phyloP scores from a whole-genome alignment of 148 eudicot genomes.

The Euryodendron excelsum region DNA sequence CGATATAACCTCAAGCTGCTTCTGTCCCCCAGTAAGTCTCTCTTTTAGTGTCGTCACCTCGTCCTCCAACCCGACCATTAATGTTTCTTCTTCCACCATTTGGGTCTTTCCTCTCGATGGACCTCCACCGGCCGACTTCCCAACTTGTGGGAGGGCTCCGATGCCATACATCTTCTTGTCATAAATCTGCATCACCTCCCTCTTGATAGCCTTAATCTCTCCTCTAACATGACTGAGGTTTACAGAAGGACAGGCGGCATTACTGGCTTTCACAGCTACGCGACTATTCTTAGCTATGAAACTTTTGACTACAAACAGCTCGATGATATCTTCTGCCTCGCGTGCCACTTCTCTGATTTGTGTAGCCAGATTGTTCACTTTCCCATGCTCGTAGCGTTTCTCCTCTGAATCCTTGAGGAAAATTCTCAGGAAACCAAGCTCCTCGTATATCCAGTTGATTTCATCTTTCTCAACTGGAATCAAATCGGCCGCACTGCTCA shows the following conservation, averaged over 20 bases:
- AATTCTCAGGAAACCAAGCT: no score
- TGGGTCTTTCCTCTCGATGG: not conserved
- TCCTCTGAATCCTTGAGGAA: no score
- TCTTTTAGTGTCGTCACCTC: constrained; percentile 18
- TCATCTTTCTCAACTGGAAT: no score
- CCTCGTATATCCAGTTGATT: no score
- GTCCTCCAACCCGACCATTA: constrained; percentile 35
- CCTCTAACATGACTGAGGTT: not conserved
- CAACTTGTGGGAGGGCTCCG: not conserved
- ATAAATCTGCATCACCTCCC: not conserved
- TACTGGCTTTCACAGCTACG: not conserved
- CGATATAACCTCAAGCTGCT: constrained; percentile 29
- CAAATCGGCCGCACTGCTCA: no score
- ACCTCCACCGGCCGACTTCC: not conserved
- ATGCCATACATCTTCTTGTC: not conserved
- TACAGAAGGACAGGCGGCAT: not conserved
- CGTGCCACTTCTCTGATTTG: not conserved
- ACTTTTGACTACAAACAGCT: not conserved
- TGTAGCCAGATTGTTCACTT: no score
- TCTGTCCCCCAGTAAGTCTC: constrained; percentile 10
- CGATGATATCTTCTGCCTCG: not conserved
- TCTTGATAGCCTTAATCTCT: not conserved
- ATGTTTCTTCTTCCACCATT: constrained; percentile 10
- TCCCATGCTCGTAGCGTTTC: no score
- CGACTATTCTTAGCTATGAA: not conserved